These are phyloP conservation scores for Cerrena zonata DNA, from an alignment of 1,284 basidiomycete genomes.

Conservation along the genomic window DNA sequence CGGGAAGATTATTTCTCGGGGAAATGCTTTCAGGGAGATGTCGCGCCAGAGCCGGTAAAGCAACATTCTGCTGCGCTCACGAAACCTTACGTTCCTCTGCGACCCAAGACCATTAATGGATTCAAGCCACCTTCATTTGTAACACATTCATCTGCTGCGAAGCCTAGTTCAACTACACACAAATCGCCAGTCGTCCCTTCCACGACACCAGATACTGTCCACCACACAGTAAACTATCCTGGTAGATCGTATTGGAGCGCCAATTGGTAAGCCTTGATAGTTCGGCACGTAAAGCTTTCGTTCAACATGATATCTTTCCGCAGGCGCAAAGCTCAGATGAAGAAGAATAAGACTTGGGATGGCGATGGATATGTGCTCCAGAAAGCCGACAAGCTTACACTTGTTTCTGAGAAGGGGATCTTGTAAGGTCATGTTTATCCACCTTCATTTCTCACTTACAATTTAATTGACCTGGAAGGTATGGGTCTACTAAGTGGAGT, in stretches of 20 bases:
- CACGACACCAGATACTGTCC: conserved; percentile 13
- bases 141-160: not conserved
- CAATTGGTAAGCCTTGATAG: conserved; percentile 64
- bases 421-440: conserved; percentile 37
- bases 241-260: conserved; percentile 53
- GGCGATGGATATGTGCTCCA: conserved; percentile 64
- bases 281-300: conserved; percentile 6
- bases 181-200: conserved; percentile 5
- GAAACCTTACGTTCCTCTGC: conserved; percentile 44
- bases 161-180: not conserved
- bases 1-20: conserved; percentile 59
- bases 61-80: conserved; percentile 19
- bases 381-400: conserved; percentile 44
- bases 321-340: conserved; percentile 73
- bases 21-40: conserved; percentile 47
- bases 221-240: not conserved
- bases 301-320: conserved; percentile 2
- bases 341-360: conserved; percentile 88
- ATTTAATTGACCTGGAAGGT: conserved; percentile 32
- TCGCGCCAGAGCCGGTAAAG: conserved; percentile 17
- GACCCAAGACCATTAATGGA: conserved; percentile 29
- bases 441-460: conserved; percentile 1
- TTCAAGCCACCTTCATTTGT: conserved; percentile 21
- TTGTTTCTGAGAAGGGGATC: conserved; percentile 67
- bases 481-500: conserved; percentile 60